Percentiles rank a stretch among this genome's conserved stretches.
Conservation (phyloP, 805 yeast species). For the Pichia occidentalis region DNA sequence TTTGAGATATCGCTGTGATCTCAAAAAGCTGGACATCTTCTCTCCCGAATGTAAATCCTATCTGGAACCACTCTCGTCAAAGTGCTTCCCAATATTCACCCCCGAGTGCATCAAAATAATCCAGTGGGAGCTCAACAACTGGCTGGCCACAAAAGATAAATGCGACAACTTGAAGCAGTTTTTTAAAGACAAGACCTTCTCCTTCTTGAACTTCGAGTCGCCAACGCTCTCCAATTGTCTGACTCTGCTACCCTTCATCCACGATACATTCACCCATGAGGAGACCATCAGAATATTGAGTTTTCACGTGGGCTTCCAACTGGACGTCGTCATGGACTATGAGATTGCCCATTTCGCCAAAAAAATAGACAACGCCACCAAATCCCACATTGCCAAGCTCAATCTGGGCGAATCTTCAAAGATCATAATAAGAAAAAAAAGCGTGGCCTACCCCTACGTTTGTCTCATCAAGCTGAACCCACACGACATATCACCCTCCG, state of each 20-base stretch:
- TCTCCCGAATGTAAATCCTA: slow-evolving; percentile 15
- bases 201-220: slow-evolving; percentile 20
- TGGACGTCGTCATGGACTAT: slow-evolving; percentile 42
- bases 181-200: neutral
- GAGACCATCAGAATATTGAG: slow-evolving; percentile 41
- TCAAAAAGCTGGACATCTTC: slow-evolving; percentile 14
- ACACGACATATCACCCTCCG: slow-evolving; percentile 3
- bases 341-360: slow-evolving; percentile 42
- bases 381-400: neutral
- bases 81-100: slow-evolving; percentile 39
- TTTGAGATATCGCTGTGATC: slow-evolving; percentile 9
- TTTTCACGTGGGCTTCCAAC: slow-evolving; percentile 46
- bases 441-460: slow-evolving; percentile 27
- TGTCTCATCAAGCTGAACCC: slow-evolving; percentile 21
- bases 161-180: slow-evolving; percentile 1
- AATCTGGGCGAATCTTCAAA: slow-evolving; percentile 1
- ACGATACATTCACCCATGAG: slow-evolving; percentile 49
- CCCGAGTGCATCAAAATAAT: slow-evolving; percentile 37
- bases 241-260: slow-evolving; percentile 39
- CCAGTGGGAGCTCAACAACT: slow-evolving; percentile 33
- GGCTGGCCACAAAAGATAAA: slow-evolving; percentile 31
- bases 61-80: slow-evolving; percentile 23
- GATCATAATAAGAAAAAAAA: slow-evolving; percentile 16
- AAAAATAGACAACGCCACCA: slow-evolving; percentile 2
- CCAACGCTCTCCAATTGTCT: slow-evolving; percentile 23